phyloP scores from a whole-genome alignment of 169 alveolate genomes.

The Plasmodium adleri region DNA sequence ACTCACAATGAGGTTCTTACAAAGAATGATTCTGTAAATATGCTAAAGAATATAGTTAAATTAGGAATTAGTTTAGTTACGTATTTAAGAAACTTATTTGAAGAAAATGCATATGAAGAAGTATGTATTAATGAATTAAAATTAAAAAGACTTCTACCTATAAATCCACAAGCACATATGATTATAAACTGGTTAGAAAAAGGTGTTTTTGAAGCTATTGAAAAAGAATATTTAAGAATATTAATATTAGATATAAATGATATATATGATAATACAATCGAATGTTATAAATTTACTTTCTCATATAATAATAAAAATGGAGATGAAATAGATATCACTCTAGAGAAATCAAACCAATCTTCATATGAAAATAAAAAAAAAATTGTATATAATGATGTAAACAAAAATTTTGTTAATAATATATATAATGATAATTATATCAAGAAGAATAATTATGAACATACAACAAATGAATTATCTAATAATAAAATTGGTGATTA shows the following conservation, averaged over 20 bases:
- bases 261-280: constrained; percentile 85
- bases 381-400: neutral
- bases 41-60: constrained; percentile 82
- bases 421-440: neutral
- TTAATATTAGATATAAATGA: constrained; percentile 85
- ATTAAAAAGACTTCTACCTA: constrained; percentile 78
- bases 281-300: constrained; percentile 81
- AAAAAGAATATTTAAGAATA: constrained; percentile 81
- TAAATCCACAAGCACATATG: constrained; percentile 79
- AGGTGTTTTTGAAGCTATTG: constrained; percentile 90
- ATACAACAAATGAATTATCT: neutral
- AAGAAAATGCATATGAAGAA: constrained; percentile 83
- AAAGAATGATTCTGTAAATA: constrained; percentile 77
- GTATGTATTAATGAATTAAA: constrained; percentile 80
- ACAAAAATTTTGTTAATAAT: neutral
- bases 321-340: constrained; percentile 60
- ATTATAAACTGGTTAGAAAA: constrained; percentile 88
- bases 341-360: constrained; percentile 33
- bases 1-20: constrained; percentile 56
- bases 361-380: too few species aligned
- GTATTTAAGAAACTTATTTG: constrained; percentile 80
- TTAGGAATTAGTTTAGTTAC: constrained; percentile 82
- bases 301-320: constrained; percentile 66
- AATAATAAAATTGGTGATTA: too few species aligned
- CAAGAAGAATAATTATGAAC: neutral